Evolutionary conservation across 2,329 filamentous ascomycete genomes (phyloP).

Genomic region (Alternaria burnsii): DNA sequence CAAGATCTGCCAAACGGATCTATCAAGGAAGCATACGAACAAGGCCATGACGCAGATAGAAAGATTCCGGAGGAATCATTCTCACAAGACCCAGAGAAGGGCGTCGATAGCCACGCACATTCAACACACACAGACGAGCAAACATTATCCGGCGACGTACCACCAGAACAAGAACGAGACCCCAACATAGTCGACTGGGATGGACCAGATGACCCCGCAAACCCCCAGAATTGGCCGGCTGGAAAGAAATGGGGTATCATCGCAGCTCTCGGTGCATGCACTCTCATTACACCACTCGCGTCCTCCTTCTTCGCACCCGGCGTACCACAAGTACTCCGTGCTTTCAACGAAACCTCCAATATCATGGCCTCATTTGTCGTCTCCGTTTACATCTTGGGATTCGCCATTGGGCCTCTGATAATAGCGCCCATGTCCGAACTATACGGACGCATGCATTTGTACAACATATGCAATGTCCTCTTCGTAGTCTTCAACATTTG

Average conservation of each 20-base stretch:
- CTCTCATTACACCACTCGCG: slow-evolving; percentile 51
- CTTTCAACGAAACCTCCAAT: slow-evolving; percentile 43
- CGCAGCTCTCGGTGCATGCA: slow-evolving; percentile 43
- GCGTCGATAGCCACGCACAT: slow-evolving; percentile 26
- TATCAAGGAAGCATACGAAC: slow-evolving; percentile 32
- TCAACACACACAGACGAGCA: slow-evolving; percentile 39
- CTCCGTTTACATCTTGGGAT: slow-evolving; percentile 51
- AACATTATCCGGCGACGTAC: slow-evolving; percentile 27
- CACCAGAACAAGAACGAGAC: slow-evolving; percentile 26
- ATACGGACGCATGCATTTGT: slow-evolving; percentile 44
- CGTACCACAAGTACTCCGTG: slow-evolving; percentile 59
- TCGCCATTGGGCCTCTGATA: slow-evolving; percentile 49
- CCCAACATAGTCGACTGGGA: slow-evolving; percentile 48
- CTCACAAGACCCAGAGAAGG: slow-evolving; percentile 41
- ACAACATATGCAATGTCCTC: slow-evolving; percentile 55
- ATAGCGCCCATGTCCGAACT: slow-evolving; percentile 51
- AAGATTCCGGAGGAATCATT: slow-evolving; percentile 18
- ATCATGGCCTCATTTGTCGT: slow-evolving; percentile 49
- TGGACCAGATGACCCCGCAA: slow-evolving; percentile 49
- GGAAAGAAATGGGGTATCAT: slow-evolving; percentile 50
- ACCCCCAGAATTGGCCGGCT: slow-evolving; percentile 52
- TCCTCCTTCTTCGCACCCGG: slow-evolving; percentile 65
- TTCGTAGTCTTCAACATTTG: slow-evolving; percentile 62
- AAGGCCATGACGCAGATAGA: slow-evolving; percentile 39
- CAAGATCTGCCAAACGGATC: slow-evolving; percentile 32